phyloP scores from a whole-genome alignment of 1,139 yeast genomes.

The Arxiozyma slooffiae region DNA sequence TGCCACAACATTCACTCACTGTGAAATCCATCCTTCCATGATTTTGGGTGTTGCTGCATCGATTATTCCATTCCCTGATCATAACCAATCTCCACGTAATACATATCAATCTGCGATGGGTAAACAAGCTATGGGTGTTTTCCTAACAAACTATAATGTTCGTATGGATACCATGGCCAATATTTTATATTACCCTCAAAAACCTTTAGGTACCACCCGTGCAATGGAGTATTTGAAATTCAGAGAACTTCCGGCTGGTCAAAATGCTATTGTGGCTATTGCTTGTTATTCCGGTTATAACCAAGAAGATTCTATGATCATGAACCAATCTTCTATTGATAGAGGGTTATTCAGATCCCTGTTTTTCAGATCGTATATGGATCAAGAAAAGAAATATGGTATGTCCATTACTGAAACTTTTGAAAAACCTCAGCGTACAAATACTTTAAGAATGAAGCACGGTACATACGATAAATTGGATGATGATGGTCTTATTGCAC shows the following conservation, averaged over 20 bases:
- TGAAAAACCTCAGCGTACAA: constrained; percentile 90
- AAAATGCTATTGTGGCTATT: constrained; percentile 96
- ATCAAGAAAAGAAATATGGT: constrained; percentile 96
- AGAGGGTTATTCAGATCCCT: constrained; percentile 92
- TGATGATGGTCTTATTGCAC: constrained; percentile 95
- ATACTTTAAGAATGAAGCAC: constrained; percentile 88
- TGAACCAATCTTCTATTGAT: constrained; percentile 97
- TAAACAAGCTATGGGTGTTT: constrained; percentile 99
- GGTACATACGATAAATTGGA: constrained; percentile 97
- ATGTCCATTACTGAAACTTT: constrained; percentile 95
- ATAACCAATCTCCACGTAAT: constrained; percentile 98
- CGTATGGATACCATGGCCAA: constrained; percentile 99
- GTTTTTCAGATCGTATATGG: constrained; percentile 96
- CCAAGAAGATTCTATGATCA: constrained; percentile 99
- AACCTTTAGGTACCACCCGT: constrained; percentile 98
- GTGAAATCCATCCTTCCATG: constrained; percentile 99
- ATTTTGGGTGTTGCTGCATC: constrained; percentile 97
- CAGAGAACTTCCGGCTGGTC: constrained; percentile 98
- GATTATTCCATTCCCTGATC: constrained; percentile 98
- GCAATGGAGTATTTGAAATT: constrained; percentile 96
- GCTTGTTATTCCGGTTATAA: constrained; percentile 97
- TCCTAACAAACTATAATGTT: constrained; percentile 84
- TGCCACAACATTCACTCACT: constrained; percentile 89
- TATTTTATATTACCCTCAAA: constrained; percentile 92
- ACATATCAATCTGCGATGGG: constrained; percentile 99